Conservation (phyloP, 176 grass and related monocot species). For the Raddia distichophylla region DNA sequence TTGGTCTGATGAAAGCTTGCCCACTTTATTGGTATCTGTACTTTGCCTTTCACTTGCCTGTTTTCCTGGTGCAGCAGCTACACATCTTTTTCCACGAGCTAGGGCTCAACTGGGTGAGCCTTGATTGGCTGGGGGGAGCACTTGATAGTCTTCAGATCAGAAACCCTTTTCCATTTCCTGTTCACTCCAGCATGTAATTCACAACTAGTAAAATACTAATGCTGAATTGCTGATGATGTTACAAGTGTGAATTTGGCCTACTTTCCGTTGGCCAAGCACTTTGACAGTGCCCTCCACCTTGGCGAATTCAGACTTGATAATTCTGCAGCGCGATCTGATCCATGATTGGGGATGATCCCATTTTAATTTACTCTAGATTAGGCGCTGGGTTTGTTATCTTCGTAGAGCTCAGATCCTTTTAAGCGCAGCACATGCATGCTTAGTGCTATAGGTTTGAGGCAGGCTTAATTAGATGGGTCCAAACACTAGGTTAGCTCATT, state of each 20-base stretch:
- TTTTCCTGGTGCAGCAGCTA: slow-evolving; percentile 54
- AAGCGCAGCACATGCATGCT: slow-evolving; percentile 46
- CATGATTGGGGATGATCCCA: slow-evolving; percentile 13
- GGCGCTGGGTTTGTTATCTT: slow-evolving; percentile 21
- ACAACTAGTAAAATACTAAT: not conserved
- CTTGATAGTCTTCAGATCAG: not conserved
- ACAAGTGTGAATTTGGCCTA: slow-evolving; percentile 26
- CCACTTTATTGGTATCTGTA: slow-evolving; percentile 67
- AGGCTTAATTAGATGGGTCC: slow-evolving; percentile 48
- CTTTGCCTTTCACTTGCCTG: slow-evolving; percentile 54
- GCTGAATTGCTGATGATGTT: slow-evolving; percentile 15
- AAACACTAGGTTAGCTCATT: slow-evolving; percentile 45
- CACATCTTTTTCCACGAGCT: slow-evolving; percentile 22
- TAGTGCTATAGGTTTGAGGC: slow-evolving; percentile 37
- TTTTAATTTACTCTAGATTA: slow-evolving; percentile 27
- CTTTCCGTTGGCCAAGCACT: slow-evolving; percentile 49
- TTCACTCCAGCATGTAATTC: slow-evolving; percentile 14
- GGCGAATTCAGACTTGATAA: slow-evolving; percentile 3
- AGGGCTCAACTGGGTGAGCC: slow-evolving; percentile 11
- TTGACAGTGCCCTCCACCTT: slow-evolving; percentile 44
- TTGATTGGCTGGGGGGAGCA: slow-evolving; percentile 35
- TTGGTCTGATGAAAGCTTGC: slow-evolving; percentile 68
- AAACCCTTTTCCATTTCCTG: slow-evolving; percentile 23
- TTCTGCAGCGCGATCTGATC: slow-evolving; percentile 8
- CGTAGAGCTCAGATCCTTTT: slow-evolving; percentile 34